phyloP scores from a whole-genome alignment of 1,139 yeast genomes.

The Debaryomyces robertsiae region DNA sequence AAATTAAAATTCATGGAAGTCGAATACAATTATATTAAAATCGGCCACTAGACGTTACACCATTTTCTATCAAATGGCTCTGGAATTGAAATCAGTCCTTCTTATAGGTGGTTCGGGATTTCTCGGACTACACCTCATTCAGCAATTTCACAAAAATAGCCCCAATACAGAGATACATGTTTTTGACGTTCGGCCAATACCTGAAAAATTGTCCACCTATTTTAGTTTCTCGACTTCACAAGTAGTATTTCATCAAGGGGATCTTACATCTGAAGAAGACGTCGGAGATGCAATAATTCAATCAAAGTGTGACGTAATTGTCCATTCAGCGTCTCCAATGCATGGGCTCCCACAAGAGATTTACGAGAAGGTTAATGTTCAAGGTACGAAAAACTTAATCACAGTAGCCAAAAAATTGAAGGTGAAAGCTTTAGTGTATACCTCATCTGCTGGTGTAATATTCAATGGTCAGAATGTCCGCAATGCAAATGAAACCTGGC shows the following conservation, averaged over 20 bases:
- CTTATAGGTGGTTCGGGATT: conserved; percentile 95
- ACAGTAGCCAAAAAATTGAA: conserved; percentile 57
- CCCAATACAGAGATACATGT: conserved; percentile 82
- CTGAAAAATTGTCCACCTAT: conserved; percentile 65
- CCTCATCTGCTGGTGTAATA: conserved; percentile 96
- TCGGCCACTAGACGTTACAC: no score
- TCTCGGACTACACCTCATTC: conserved; percentile 86
- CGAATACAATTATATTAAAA: no score
- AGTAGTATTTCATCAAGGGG: conserved; percentile 75
- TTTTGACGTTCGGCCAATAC: conserved; percentile 87
- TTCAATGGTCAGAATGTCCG: conserved; percentile 89
- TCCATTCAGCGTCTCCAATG: conserved; percentile 96
- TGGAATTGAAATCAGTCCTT: conserved; percentile 59
- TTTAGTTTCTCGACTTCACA: conserved; percentile 68
- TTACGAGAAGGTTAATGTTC: conserved; percentile 87
- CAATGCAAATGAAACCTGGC: conserved; percentile 94
- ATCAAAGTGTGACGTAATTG: conserved; percentile 73
- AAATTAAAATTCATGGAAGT: background rate
- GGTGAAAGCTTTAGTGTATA: conserved; percentile 79
- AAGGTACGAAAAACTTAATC: conserved; percentile 80
- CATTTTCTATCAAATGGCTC: no score
- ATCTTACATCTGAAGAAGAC: conserved; percentile 73
- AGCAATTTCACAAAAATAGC: conserved; percentile 69
- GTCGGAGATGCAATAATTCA: conserved; percentile 62
- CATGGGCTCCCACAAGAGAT: conserved; percentile 82